These are phyloP conservation scores for Plectranthus barbatus DNA, from an alignment of 257 asterid species.

Conservation along the genomic window DNA sequence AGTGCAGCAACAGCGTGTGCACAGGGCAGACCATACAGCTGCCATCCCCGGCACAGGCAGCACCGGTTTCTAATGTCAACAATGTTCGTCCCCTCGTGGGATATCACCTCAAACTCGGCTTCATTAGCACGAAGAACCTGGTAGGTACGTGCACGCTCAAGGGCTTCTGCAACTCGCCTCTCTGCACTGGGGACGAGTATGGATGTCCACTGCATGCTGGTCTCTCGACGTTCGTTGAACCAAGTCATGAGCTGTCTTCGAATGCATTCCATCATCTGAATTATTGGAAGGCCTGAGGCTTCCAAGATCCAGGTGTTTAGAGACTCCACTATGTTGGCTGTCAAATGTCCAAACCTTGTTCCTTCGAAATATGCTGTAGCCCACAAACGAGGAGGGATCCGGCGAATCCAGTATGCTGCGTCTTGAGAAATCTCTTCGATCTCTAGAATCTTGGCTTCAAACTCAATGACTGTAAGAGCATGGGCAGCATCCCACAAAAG, in stretches of 20 bases:
- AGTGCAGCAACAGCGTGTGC: constrained; percentile 98
- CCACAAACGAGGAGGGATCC: constrained; percentile 75
- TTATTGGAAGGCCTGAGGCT: constrained; percentile 84
- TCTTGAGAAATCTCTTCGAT: constrained; percentile 86
- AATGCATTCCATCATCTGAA: constrained; percentile 94
- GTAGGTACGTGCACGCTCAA: constrained; percentile 79
- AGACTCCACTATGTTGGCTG: constrained; percentile 67
- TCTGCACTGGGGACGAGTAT: constrained; percentile 85
- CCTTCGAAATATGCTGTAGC: constrained; percentile 91
- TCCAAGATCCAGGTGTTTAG: constrained; percentile 70
- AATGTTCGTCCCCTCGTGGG: constrained; percentile 83
- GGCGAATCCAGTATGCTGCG: constrained; percentile 86
- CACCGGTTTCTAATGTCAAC: constrained; percentile 75
- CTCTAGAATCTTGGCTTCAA: constrained; percentile 65
- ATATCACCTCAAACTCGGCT: constrained; percentile 89
- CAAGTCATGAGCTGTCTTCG: constrained; percentile 89
- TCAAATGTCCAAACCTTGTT: constrained; percentile 76
- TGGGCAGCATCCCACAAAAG: constrained; percentile 90
- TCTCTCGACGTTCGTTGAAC: constrained; percentile 92
- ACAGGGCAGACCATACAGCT: constrained; percentile 86
- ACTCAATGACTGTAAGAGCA: constrained; percentile 66
- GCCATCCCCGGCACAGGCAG: constrained; percentile 90
- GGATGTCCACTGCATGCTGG: constrained; percentile 93
- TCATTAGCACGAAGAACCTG: constrained; percentile 96
- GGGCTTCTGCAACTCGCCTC: constrained; percentile 80